Base-by-base conservation (phyloP, 768 basidiomycete genomes). In the Suillus subalutaceus region DNA sequence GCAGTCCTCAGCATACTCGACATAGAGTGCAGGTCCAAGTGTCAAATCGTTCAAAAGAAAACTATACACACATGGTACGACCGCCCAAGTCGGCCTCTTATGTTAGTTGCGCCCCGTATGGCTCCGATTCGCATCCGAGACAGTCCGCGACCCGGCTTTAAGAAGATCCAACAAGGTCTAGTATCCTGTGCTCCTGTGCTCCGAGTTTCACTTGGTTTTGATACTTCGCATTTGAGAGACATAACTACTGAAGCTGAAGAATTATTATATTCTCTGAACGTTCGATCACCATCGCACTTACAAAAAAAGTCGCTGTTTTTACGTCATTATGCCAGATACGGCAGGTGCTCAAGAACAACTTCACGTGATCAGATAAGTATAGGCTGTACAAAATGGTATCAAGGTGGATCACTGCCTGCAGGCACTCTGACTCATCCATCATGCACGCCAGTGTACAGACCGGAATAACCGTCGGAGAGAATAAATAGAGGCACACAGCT, bases 91-190 rank as follows among this genome's bases (percentile, higher is more conserved):
- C 41, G 35, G 35, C 18, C 67, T 77, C 30, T 77, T 74, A 77
- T 70, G 69, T 61, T 65, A 50, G 30, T 1, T 18, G 38, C 20
- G 8, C 8, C 26, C 76, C 76, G 76, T 69, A 61, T 53, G 43
- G 26, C 67, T 65, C 76, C 76, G 76, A 76, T 0, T 13, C 23
- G 32, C 35, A 41, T 52, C 69, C 69, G 69, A 68, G n/a, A 65
- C 55, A 62, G 18, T 58, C 69, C 69, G 69, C 20, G n/a, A n/a
- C 26, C 41, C 41, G 41, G 18, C 18, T 5, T 26, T 30, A 40
- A 30, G 30, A 35, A 32, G 30, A 20, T 9, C 15, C 26, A 9
- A 23, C 40, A 26, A 41, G 15, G 26, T 18, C 9, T 15, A 26
- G 5, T 6, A 18, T 32, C 26, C 16, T 32, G 37, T 60, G 10